These are phyloP conservation scores for Talinum fruticosum DNA, from an alignment of 148 eudicot species.

Conservation along the genomic window DNA sequence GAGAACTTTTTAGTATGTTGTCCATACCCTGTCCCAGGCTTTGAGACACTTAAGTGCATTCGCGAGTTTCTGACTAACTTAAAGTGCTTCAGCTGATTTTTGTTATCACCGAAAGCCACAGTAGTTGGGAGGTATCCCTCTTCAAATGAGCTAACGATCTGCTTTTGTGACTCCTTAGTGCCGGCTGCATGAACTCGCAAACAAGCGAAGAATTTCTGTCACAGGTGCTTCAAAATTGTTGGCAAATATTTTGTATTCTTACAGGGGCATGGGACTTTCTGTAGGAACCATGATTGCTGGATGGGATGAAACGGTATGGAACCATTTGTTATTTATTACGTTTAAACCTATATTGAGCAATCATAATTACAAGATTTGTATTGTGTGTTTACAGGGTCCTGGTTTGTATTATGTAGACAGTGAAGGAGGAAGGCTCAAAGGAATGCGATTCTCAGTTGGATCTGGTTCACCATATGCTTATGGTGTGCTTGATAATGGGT, in stretches of 20 bases:
- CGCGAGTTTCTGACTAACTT: background rate
- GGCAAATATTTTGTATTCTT: slow-evolving; percentile 86
- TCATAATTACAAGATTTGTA: background rate
- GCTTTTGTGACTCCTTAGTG: slow-evolving; percentile 43
- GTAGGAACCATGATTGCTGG: slow-evolving; percentile 99
- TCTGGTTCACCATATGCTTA: slow-evolving; percentile 99
- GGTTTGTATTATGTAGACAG: slow-evolving; percentile 96
- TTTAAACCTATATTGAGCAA: background rate
- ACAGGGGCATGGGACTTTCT: slow-evolving; percentile 97
- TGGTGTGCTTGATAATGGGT: slow-evolving; percentile 97
- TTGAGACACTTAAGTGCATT: background rate
- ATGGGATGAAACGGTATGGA: slow-evolving; percentile 91
- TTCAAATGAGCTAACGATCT: background rate
- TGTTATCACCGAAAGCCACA: background rate
- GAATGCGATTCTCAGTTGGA: slow-evolving; percentile 89
- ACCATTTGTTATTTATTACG: background rate
- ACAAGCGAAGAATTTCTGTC: slow-evolving; percentile 92
- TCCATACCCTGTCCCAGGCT: no score
- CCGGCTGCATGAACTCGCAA: slow-evolving; percentile 91
- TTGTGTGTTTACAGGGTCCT: slow-evolving; percentile 65
- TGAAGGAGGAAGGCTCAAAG: slow-evolving; percentile 98
- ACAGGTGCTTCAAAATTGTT: slow-evolving; percentile 96
- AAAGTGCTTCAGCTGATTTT: background rate
- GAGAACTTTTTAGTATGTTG: no score
- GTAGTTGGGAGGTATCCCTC: background rate